A percentile compares a stretch with the other conserved stretches of the same genome.
These are phyloP conservation scores for Simmondsia chinensis DNA, from an alignment of 148 eudicot species.

Conservation along the genomic window DNA sequence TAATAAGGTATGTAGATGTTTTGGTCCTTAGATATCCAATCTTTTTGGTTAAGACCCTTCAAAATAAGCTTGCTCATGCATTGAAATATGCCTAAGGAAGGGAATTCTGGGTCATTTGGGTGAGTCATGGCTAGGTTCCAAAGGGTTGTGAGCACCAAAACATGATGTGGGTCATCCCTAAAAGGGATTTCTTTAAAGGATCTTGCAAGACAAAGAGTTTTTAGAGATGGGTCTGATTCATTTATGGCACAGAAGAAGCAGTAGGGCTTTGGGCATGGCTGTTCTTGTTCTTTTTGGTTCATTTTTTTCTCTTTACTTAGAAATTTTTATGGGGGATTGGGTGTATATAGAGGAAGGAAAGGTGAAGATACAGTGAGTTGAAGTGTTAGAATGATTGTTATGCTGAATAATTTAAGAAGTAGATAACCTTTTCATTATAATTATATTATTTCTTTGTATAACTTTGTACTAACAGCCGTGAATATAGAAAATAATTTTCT, in stretches of 20 bases:
- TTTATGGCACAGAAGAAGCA: slow-evolving; percentile 79
- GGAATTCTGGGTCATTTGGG: slow-evolving; percentile 60
- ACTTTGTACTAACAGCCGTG: too few relatives aligned
- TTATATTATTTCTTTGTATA: too few relatives aligned
- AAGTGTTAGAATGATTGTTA: too few relatives aligned
- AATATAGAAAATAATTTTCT: too few relatives aligned
- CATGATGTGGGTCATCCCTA: slow-evolving; percentile 36
- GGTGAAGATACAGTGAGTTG: too few relatives aligned
- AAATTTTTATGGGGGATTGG: too few relatives aligned
- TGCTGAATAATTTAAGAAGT: too few relatives aligned
- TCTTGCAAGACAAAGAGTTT: slow-evolving; percentile 33
- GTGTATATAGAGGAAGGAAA: too few relatives aligned
- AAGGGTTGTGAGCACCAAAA: slow-evolving; percentile 53
- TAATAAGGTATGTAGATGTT: slow-evolving; percentile 79
- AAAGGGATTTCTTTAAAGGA: slow-evolving; percentile 40
- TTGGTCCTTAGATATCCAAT: slow-evolving; percentile 55
- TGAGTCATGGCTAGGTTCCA: slow-evolving; percentile 74
- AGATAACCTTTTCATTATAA: too few relatives aligned
- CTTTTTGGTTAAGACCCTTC: slow-evolving; percentile 36
- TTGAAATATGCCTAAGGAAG: slow-evolving; percentile 61
- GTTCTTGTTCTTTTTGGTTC: slow-evolving; percentile 2
- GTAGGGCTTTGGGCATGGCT: slow-evolving; percentile 29
- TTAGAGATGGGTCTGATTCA: slow-evolving; percentile 35
- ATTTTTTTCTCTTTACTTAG: too few relatives aligned
- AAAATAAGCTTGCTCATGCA: slow-evolving; percentile 56